Base-by-base conservation (phyloP, 345 rosid genomes). In the Camelina hispida region DNA sequence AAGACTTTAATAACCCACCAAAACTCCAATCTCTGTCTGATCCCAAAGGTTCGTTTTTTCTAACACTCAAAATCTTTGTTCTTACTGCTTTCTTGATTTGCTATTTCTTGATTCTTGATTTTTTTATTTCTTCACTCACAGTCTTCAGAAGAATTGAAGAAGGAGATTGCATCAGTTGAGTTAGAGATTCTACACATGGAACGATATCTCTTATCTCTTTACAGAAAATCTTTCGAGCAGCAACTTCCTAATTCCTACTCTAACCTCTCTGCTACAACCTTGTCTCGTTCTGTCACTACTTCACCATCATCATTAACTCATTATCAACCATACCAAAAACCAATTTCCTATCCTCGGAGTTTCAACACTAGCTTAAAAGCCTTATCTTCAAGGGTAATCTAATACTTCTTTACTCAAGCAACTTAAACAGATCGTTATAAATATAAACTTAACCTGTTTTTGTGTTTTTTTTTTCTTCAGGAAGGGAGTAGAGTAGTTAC, bases 151-250 rank as follows among this genome's bases (percentile, higher is more conserved):
- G 93, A 83, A 30, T 78, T 93, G 76, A 88, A 75, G 84, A 81
- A 79, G 69, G 96, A 93, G 72, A 90, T 93, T 37, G 89, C 86
- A 7, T 51, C 71, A 16, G 87, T 90, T 25, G 94, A 93, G 88
- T 50, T 79, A 69, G 86, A 93, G 80, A 93, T 90, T 72, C 68
- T 85, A 62, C 89, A 68, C 53, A 70, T 93, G 78, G 98, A 93
- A 72, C 75, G 80, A 17, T 81, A 81, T 84, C 86, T 90, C 48
- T 86, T 93, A 71, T 86, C 96, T 1, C 87, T 88, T 12, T 90
- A 93, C 67, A 86, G 93, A 44, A 86, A 84, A 37, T 86, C 90
- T 80, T 90, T 86, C 42, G 75, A 85, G 7, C 91, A 88, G 60
- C 87, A 73, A 46, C 17, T 74, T 59, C 81, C 85, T 16, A n/a